These are phyloP conservation scores for Phoma sp. DNA, from an alignment of 2,329 filamentous ascomycete genomes.

Conservation along the genomic window DNA sequence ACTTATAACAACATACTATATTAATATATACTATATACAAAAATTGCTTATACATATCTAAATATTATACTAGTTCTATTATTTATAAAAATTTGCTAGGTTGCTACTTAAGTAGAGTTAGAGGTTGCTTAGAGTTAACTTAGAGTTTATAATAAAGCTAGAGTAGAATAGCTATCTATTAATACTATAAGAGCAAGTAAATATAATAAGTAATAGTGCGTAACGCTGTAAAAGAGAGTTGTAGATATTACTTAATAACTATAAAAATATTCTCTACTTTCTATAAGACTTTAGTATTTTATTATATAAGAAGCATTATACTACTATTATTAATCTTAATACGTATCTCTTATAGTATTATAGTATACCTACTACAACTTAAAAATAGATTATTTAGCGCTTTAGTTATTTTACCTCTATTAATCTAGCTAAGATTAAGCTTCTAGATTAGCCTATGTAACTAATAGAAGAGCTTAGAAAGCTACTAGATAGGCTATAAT, in stretches of 20 bases:
- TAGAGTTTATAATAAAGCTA: constrained; percentile 3
- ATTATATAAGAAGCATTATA: neutral
- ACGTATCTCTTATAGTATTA: constrained; percentile 3
- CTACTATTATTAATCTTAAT: neutral
- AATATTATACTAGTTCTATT: neutral
- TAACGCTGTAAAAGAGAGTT: constrained; percentile 1
- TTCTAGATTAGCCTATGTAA: neutral
- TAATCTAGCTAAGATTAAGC: neutral
- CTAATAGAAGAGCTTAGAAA: neutral
- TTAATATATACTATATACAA: neutral
- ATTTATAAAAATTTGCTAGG: neutral
- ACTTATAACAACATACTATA: neutral
- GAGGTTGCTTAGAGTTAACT: too few relatives aligned
- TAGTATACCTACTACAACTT: neutral
- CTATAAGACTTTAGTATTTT: neutral
- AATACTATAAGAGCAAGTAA: constrained; percentile 2
- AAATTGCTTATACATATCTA: neutral
- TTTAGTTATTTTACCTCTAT: neutral
- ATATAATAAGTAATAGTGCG: neutral
- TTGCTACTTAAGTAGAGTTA: neutral
- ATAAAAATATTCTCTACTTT: neutral
- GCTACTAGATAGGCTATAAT: neutral
- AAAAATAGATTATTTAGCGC: neutral
- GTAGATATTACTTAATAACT: neutral
- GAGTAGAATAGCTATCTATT: constrained; percentile 1